Conservation (phyloP, 352 stramenopile species). For the Pythium sp. region DNA sequence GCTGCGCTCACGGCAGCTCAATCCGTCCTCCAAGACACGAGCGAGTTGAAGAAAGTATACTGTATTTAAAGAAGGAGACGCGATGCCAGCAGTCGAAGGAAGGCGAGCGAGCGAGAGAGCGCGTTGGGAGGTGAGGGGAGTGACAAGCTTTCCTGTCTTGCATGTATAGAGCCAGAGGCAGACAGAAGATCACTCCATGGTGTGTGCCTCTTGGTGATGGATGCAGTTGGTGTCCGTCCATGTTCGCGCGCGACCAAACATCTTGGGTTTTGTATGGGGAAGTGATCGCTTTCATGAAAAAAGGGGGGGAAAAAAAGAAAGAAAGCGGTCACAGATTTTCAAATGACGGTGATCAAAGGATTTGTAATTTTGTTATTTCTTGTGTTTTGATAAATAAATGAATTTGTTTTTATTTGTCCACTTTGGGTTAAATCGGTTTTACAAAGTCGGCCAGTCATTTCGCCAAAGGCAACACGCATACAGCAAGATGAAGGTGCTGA, state of each 20-base stretch:
- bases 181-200: not conserved
- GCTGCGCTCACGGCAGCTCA: conserved; percentile 54
- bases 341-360: too few relatives aligned
- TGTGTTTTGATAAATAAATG: not conserved
- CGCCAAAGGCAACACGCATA: not conserved
- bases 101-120: conserved; percentile 1
- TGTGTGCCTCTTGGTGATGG: not conserved
- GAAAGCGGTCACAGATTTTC: conserved; percentile 4
- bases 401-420: not conserved
- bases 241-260: not conserved
- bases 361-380: not conserved
- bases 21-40: conserved; percentile 36
- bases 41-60: conserved; percentile 27
- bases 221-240: conserved; percentile 4
- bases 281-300: conserved; percentile 6
- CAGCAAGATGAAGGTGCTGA: conserved; percentile 75
- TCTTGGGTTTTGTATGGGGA: conserved; percentile 20
- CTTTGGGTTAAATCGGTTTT: not conserved
- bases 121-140: not conserved
- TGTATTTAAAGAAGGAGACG: conserved; percentile 14
- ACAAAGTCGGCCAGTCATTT: conserved; percentile 10
- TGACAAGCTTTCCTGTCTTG: not conserved
- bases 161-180: not conserved
- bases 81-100: conserved; percentile 14
- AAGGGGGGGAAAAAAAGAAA: not conserved